Conservation (phyloP, 768 basidiomycete species). For the Suillus sp. region DNA sequence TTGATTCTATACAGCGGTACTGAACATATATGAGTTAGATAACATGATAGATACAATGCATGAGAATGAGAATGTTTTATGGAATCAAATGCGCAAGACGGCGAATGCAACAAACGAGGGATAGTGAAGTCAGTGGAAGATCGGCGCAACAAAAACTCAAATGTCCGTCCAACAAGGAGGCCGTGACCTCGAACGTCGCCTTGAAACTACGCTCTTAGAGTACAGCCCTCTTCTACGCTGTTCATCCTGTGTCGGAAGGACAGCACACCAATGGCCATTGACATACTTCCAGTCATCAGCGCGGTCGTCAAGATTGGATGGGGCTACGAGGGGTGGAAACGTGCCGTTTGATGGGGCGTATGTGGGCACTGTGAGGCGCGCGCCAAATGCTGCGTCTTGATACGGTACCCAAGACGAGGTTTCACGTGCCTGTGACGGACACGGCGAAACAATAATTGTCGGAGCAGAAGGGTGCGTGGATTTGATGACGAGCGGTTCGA, state of each 20-base stretch:
- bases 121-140: neutral
- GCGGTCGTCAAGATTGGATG: constrained; percentile 26
- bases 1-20: neutral
- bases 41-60: constrained; percentile 11
- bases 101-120: neutral
- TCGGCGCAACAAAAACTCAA: neutral
- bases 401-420: constrained; percentile 49
- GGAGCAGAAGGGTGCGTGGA: constrained; percentile 43
- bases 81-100: neutral
- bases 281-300: constrained; percentile 49
- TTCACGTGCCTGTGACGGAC: constrained; percentile 41
- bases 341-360: constrained; percentile 47
- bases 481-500: constrained; percentile 33
- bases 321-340: constrained; percentile 46
- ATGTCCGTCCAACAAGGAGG: constrained; percentile 9
- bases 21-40: neutral
- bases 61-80: neutral
- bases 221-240: constrained; percentile 47
- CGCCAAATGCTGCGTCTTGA: constrained; percentile 57
- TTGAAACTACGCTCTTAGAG: constrained; percentile 32
- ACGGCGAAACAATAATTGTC: constrained; percentile 53
- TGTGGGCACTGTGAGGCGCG: constrained; percentile 50
- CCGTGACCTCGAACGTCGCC: constrained; percentile 9
- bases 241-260: constrained; percentile 48
- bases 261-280: constrained; percentile 56